Base-by-base conservation (phyloP, 306 rosid species). In the Abrus pulchellus region DNA sequence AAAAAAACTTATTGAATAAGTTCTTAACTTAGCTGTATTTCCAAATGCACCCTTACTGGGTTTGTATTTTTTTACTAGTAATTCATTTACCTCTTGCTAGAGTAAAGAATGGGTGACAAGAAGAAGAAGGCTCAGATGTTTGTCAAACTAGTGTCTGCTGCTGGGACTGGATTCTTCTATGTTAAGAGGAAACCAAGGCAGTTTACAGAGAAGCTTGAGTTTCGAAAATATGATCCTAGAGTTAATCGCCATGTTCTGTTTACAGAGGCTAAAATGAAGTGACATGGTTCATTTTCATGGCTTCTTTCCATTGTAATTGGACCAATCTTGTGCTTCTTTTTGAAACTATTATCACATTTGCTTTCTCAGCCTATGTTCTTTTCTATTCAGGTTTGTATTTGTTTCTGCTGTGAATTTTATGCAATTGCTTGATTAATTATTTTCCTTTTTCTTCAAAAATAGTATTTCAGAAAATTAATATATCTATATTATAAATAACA, bases 231-330 rank as follows among this genome's bases (percentile, higher is more conserved):
- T 53, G 97, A 94, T 70, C 97, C 99, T 4, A 81, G 95, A 71
- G 99, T 91, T 14, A 94, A 91, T 68, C 95, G 92, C 14, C 99
- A 93, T 74, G 99, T 94, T 84, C 83, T 93, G 5, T 94, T 94
- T 56, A 93, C 97, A 6, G 99, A 94, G 81, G 99, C 97, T 41
- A 94, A 94, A 80, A 93, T 93, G 97, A 94, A 94, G 89, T 94
- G 89, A 93, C 43, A 45, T 36, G 54, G 38, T 52, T 20, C 12
- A 68, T 54, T 14, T 55, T 65, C 68, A n/a, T 70, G 47, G 73
- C n/a, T 64, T 50, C 36, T 9, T 53, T 66, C 7, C n/a, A 0
- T 78, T 28, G 69, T 77, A 71, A 28, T 70, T 44, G 61, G 30
- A 74, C 9, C 55, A 68, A 43, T 60, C 48, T 2, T 52, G 38